phyloP scores from a whole-genome alignment of 2,329 filamentous ascomycete genomes.

The Aspergillus novoparasiticus region DNA sequence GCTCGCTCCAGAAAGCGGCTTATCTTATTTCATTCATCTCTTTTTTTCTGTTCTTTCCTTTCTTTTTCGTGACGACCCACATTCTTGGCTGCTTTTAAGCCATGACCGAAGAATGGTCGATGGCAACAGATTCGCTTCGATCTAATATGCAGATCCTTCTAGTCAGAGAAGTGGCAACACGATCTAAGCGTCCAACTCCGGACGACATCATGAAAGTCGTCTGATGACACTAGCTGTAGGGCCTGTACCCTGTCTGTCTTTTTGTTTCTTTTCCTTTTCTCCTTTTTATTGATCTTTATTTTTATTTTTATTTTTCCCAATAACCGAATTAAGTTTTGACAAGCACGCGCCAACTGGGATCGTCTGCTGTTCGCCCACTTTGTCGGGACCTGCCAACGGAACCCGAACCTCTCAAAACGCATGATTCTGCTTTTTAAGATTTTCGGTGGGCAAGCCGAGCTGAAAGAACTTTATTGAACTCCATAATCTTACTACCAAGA shows the following conservation, averaged over 20 bases:
- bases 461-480: slow-evolving; percentile 4
- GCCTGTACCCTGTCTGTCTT: background rate
- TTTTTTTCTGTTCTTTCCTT: background rate
- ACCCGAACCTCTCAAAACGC: slow-evolving; percentile 1
- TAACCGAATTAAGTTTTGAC: slow-evolving; percentile 35
- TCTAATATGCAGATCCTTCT: background rate
- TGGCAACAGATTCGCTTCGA: background rate
- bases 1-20: background rate
- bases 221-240: background rate
- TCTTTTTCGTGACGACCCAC: background rate
- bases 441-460: slow-evolving; percentile 2
- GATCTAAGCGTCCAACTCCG: background rate
- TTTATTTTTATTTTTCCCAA: background rate
- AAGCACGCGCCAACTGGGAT: slow-evolving; percentile 36
- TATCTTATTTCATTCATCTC: background rate
- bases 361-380: slow-evolving; percentile 32
- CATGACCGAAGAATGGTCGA: background rate
- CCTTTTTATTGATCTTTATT: background rate
- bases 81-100: background rate
- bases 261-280: background rate
- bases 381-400: slow-evolving; percentile 28
- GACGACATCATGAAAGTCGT: background rate
- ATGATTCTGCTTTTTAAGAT: slow-evolving; percentile 4
- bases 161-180: background rate
- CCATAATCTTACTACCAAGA: background rate